phyloP scores from a whole-genome alignment of 306 rosid species.

The Pyrus bretschneideri region DNA sequence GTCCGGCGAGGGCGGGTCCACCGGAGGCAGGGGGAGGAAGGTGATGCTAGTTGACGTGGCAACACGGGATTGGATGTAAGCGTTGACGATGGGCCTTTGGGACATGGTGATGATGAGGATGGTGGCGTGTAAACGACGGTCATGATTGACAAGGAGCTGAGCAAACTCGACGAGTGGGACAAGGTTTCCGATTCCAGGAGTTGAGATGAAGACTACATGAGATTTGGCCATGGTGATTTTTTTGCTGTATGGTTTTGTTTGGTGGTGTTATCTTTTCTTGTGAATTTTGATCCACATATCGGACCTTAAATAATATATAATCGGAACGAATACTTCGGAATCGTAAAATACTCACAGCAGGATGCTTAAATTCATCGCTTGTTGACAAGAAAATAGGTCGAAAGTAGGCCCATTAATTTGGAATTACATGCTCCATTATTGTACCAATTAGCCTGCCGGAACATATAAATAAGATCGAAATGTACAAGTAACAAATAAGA shows the following conservation, averaged over 20 bases:
- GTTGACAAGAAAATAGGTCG: neutral
- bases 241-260: neutral
- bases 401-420: neutral
- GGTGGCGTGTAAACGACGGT: slow-evolving; percentile 44
- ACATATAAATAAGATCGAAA: neutral
- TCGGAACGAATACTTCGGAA: neutral
- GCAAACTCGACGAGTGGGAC: slow-evolving; percentile 59
- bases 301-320: neutral
- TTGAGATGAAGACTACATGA: slow-evolving; percentile 42
- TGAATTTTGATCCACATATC: neutral
- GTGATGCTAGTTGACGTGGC: slow-evolving; percentile 21
- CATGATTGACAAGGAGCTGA: slow-evolving; percentile 28
- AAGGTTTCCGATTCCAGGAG: slow-evolving; percentile 46
- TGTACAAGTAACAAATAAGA: no score
- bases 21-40: slow-evolving; percentile 32
- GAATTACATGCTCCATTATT: neutral
- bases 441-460: neutral
- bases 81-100: slow-evolving; percentile 33
- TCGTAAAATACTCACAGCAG: neutral
- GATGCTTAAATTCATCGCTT: neutral
- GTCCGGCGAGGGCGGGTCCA: slow-evolving; percentile 35
- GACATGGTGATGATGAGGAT: slow-evolving; percentile 36
- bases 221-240: slow-evolving; percentile 4
- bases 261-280: neutral
- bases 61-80: slow-evolving; percentile 31